These are phyloP conservation scores for Neurospora sp. DNA, from an alignment of 495 filamentous ascomycete genomes.

Conservation along the genomic window DNA sequence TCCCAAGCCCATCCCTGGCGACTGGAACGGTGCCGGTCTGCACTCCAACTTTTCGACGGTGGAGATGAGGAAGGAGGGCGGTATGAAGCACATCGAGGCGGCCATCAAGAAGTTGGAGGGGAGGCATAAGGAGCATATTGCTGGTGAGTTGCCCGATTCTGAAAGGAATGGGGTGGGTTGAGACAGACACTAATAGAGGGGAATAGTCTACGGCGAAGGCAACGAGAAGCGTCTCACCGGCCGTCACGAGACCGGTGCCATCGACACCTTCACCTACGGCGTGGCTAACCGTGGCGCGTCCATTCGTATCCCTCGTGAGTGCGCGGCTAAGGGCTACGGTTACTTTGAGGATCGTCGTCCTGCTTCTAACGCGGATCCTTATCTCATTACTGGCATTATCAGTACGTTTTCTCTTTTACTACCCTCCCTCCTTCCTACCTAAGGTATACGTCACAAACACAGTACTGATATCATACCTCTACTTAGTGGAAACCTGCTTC, in stretches of 20 bases:
- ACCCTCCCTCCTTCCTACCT: background rate
- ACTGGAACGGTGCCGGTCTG: constrained; percentile 95
- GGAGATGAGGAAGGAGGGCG: constrained; percentile 71
- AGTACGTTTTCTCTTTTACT: background rate
- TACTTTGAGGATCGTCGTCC: constrained; percentile 94
- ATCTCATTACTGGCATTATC: constrained; percentile 34
- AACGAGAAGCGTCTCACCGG: constrained; percentile 80
- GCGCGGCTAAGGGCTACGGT: constrained; percentile 80
- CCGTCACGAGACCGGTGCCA: constrained; percentile 75
- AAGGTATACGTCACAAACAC: no score
- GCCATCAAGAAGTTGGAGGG: constrained; percentile 48
- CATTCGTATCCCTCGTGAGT: constrained; percentile 79
- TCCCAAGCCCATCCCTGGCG: constrained; percentile 90
- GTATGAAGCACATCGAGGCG: constrained; percentile 78
- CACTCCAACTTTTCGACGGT: constrained; percentile 78
- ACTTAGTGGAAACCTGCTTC: background rate
- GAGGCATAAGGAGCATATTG: constrained; percentile 83
- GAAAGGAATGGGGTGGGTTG: background rate
- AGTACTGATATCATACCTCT: no score
- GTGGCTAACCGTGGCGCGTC: constrained; percentile 79
- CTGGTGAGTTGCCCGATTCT: constrained; percentile 22
- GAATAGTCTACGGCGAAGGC: constrained; percentile 69
- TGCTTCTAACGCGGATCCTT: constrained; percentile 84
- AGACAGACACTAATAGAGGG: background rate
- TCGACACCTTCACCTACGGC: constrained; percentile 87